Evolutionary conservation across 1,284 basidiomycete species (phyloP), one percentile per base, ranked within the genome.

Genomic region (Apiotrichum siamense): DNA sequence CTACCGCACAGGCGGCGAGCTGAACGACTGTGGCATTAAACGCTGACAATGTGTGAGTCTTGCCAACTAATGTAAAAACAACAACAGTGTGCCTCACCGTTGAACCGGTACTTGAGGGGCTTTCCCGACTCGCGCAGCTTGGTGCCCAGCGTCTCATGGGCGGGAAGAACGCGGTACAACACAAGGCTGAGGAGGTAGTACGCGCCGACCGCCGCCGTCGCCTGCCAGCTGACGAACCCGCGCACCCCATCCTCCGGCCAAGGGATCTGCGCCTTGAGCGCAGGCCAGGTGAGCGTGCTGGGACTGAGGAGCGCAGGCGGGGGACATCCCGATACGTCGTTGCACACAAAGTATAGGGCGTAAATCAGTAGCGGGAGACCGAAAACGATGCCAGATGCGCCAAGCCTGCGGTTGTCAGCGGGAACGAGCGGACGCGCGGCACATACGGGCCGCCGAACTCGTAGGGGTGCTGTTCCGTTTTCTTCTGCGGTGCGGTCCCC

Each of bases 371-470:
- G 12, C 1, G 47, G 47, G 4, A 42, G 47, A 9, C 47, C 47
- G 15, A 49, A 43, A 15, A 43, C 32, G 26, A 49, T 49, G 24
- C 25, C 47, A 3, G 47, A 21, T 3, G 47, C 47, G 13, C 47
- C 47, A 12, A 49, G 15, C 2, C 47, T 49, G 40, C 18, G 2
- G 11, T 7, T 2, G 31, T 17, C 29, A n/a, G 17, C 5, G 2
- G 6, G 9, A n/a, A n/a, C 15, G 17, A 24, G 3, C 39, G 18
- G 27, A 13, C 12, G 3, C 20, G 3, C 3, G 10, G 2, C 31
- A 48, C 47, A 18, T 35, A 49, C 47, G 47, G 47, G 18, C 47
- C 47, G 4, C 47, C 47, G 15, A 49, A 49, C 47, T 49, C 47
- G 21, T 42, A 49, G 7, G 25, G n/a, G n/a, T n/a, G n/a, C n/a